Conservation (phyloP, 2,329 filamentous ascomycete species). For the Diaporthe ilicicola region DNA sequence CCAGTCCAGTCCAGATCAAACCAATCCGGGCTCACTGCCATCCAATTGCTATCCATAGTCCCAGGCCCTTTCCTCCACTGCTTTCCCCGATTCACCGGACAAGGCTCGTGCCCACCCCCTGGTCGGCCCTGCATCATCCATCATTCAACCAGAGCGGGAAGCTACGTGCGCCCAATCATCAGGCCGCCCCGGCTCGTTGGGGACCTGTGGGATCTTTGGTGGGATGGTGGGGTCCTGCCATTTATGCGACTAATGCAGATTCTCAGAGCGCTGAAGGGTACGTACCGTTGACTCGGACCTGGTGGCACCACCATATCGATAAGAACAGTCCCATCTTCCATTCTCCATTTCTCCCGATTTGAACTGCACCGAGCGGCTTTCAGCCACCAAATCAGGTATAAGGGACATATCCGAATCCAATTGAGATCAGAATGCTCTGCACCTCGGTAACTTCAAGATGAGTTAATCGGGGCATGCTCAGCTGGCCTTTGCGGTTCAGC, state of each 20-base stretch:
- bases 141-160: conserved; percentile 27
- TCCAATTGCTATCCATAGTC: not conserved
- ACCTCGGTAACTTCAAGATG: not conserved
- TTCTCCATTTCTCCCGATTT: not conserved
- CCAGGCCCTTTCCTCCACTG: not conserved
- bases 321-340: not conserved
- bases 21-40: not conserved
- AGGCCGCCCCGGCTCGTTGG: conserved; percentile 28
- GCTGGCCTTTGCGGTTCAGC: not conserved
- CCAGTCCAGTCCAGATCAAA: not conserved
- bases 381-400: not conserved
- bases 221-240: conserved; percentile 30
- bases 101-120: conserved; percentile 16
- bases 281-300: too few relatives aligned
- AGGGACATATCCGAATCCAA: too few relatives aligned
- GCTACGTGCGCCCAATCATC: conserved; percentile 25
- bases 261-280: not conserved
- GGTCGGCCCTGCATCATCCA: conserved; percentile 28
- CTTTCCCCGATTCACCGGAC: conserved; percentile 18
- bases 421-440: not conserved
- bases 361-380: not conserved
- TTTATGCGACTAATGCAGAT: not conserved
- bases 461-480: not conserved
- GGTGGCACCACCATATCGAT: not conserved
- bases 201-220: conserved; percentile 31